Base-by-base conservation (phyloP, 345 rosid species). In the Physaria fendleri region DNA sequence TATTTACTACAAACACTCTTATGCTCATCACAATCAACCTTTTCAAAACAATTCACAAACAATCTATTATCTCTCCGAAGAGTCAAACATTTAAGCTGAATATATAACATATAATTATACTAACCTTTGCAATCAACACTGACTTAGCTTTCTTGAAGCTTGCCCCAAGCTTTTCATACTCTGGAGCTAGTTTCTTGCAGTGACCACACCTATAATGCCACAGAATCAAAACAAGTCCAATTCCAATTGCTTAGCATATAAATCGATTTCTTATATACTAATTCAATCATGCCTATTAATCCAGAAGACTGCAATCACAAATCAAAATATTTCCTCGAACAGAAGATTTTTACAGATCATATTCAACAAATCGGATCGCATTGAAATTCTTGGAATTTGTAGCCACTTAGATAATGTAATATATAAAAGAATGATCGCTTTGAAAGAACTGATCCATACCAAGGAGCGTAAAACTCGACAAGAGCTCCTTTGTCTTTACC, bases 1-100 rank as follows among this genome's bases (percentile, higher is more conserved):
- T 79, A 87, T 71, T 90, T 94, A 77, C 85, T 75, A 68, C 99
- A 90, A 3, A 90, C 23, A 45, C 75, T 71, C 79, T 94, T 94
- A 12, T 94, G 99, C 64, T 87, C 96, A 49, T 94, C 99, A 68
- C 99, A 94, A 71, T 94, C 99, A 68, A 94, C 97, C 99, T 93
- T 65, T 42, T 80, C 46, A 21, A 74, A 68, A 45, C 58, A 56
- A n/a, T 14, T 13, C 34, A 43, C 52, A n/a, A 71, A 43, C 42
- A 6, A 64, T 59, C n/a, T 27, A 49, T 17, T 45, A 32, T 48
- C 1, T 2, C 10, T 32, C 33, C n/a, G 2, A 28, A 6, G 16
- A 48, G 28, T 49, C 53, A 15, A 28, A 66, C 50, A 56, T 5
- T 14, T 24, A 34, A 56, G 27, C 41, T n/a, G 9, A 39, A 51